Percentiles rank a stretch among this genome's conserved stretches.
Conservation (phyloP, 306 rosid genomes). For the Corylus avellana region DNA sequence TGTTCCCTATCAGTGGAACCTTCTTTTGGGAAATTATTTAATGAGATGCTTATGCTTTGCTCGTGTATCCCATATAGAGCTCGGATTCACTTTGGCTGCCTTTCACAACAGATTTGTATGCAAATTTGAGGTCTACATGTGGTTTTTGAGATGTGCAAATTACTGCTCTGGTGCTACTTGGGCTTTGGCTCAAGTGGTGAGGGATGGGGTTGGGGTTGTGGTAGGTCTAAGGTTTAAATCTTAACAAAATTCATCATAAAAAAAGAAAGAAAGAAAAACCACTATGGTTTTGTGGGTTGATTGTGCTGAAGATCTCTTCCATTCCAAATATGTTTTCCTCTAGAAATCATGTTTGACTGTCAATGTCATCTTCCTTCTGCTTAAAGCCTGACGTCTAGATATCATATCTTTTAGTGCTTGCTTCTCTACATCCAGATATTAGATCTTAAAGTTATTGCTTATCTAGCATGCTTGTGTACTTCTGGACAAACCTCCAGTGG, state of each 20-base stretch:
- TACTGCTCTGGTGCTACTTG: not conserved
- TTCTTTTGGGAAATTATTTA: not conserved
- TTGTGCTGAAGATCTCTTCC: not conserved
- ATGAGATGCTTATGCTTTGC: not conserved
- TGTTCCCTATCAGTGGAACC: not conserved
- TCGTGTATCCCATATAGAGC: not conserved
- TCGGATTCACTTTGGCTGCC: not conserved
- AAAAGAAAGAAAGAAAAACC: not conserved
- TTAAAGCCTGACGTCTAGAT: slow-evolving; percentile 4
- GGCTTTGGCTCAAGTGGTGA: not conserved
- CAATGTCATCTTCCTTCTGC: slow-evolving; percentile 4
- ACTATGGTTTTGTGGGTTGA: not conserved
- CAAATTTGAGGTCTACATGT: not conserved
- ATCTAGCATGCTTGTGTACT: not conserved
- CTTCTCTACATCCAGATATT: not conserved
- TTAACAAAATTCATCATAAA: not conserved
- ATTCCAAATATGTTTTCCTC: slow-evolving; percentile 2
- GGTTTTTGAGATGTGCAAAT: not conserved
- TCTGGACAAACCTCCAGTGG: not conserved
- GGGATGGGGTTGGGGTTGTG: not conserved
- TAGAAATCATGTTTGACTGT: slow-evolving; percentile 5
- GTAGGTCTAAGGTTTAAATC: not conserved
- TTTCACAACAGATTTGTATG: not conserved
- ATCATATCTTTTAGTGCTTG: not conserved
- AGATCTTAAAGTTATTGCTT: not conserved